Evolutionary conservation across 2,329 filamentous ascomycete genomes (phyloP).

Genomic region (Xylaria sp.): DNA sequence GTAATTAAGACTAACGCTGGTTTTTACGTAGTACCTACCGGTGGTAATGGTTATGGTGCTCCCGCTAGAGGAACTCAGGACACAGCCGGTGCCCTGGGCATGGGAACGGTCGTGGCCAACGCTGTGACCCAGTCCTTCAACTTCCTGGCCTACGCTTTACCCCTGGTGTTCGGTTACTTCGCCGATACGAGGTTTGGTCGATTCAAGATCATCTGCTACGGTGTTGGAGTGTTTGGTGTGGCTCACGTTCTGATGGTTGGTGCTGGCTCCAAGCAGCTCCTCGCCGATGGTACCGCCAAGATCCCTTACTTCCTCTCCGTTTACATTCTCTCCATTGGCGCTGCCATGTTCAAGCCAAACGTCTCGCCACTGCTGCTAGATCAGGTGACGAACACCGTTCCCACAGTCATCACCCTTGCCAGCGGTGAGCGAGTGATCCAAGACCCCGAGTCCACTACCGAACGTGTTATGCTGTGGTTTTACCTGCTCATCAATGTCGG

Average conservation of each 20-base stretch:
- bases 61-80: conserved; percentile 54
- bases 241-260: conserved; percentile 76
- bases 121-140: conserved; percentile 65
- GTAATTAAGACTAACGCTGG: conserved; percentile 12
- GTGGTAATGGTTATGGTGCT: conserved; percentile 60
- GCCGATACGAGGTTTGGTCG: conserved; percentile 77
- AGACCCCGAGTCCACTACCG: conserved; percentile 73
- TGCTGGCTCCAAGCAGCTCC: conserved; percentile 62
- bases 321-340: conserved; percentile 67
- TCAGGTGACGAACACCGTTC: conserved; percentile 68
- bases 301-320: conserved; percentile 65
- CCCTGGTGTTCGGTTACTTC: conserved; percentile 65
- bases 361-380: conserved; percentile 76
- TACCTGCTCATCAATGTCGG: conserved; percentile 67
- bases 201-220: conserved; percentile 77
- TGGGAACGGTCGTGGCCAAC: conserved; percentile 65
- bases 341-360: conserved; percentile 77
- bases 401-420: conserved; percentile 61
- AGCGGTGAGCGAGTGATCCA: conserved; percentile 74
- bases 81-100: conserved; percentile 68
- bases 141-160: conserved; percentile 68
- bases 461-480: conserved; percentile 75
- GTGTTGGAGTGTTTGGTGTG: conserved; percentile 73
- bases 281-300: conserved; percentile 59
- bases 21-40: conserved; percentile 57